phyloP scores from a whole-genome alignment of 148 eudicot species.

The Selenicereus undatus region DNA sequence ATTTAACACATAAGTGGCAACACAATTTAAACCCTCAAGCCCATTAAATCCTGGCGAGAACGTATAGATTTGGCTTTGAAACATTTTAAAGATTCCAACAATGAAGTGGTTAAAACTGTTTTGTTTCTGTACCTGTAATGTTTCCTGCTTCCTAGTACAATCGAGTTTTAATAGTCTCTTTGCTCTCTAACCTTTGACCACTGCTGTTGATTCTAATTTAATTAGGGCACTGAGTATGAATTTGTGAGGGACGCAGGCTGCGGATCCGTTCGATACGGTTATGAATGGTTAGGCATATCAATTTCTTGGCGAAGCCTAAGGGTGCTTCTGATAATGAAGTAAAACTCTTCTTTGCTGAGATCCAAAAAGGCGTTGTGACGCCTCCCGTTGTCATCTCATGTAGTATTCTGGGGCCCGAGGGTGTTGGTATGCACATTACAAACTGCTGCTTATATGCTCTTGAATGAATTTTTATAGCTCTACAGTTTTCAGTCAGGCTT shows the following conservation, averaged over 20 bases:
- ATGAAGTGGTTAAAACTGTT: not conserved
- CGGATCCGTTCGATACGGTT: not conserved
- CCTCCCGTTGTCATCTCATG: not conserved
- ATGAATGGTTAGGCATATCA: not conserved
- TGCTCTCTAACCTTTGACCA: not conserved
- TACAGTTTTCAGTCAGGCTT: not conserved
- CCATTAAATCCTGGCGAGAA: no score
- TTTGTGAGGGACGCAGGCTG: not conserved
- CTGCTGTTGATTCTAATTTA: not conserved
- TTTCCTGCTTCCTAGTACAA: not conserved
- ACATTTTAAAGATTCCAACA: not conserved
- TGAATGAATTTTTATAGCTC: not conserved
- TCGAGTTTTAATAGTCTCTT: not conserved
- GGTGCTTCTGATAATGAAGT: not conserved
- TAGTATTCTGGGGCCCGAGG: not conserved
- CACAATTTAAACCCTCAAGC: no score
- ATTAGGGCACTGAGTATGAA: not conserved
- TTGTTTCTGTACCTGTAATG: not conserved
- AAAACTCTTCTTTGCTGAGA: slow-evolving; percentile 1
- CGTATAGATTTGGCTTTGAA: not conserved
- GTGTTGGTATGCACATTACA: not conserved
- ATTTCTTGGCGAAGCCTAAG: slow-evolving; percentile 1
- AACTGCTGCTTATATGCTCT: not conserved
- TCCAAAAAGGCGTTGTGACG: not conserved
- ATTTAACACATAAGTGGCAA: no score